Conservation (phyloP, 495 filamentous ascomycete genomes). For the Hyaloscypha hepaticicola region DNA sequence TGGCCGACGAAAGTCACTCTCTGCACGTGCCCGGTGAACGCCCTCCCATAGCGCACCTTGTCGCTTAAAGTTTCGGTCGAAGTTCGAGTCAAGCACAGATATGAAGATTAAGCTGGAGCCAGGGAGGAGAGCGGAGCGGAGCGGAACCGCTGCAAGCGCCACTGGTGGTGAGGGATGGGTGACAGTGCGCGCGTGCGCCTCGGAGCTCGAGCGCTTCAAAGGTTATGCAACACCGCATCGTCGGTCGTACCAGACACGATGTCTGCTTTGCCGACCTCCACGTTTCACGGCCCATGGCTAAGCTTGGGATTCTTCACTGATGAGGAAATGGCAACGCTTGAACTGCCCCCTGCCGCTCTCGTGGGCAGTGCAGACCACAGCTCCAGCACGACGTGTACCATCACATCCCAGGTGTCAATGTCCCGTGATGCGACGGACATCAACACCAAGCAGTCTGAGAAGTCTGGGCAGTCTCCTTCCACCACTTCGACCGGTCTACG, state of each 20-base stretch:
- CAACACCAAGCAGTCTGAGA: background rate
- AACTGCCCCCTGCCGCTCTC: background rate
- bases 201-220: no score
- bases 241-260: background rate
- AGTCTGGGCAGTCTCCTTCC: background rate
- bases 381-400: background rate
- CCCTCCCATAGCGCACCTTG: no score
- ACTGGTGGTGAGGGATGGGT: no score
- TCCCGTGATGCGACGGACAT: background rate
- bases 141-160: no score
- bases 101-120: no score
- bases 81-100: no score
- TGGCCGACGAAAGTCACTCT: no score
- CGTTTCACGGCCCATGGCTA: background rate
- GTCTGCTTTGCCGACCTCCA: background rate
- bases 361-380: background rate
- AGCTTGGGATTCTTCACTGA: background rate
- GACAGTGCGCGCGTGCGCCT: no score
- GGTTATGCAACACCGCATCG: background rate
- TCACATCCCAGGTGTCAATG: background rate
- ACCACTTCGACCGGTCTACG: background rate
- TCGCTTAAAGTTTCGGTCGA: no score
- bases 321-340: background rate
- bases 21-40: no score
- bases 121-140: no score